These are phyloP conservation scores for Trichosanthes truncata DNA, from an alignment of 306 rosid genomes.

Conservation along the genomic window DNA sequence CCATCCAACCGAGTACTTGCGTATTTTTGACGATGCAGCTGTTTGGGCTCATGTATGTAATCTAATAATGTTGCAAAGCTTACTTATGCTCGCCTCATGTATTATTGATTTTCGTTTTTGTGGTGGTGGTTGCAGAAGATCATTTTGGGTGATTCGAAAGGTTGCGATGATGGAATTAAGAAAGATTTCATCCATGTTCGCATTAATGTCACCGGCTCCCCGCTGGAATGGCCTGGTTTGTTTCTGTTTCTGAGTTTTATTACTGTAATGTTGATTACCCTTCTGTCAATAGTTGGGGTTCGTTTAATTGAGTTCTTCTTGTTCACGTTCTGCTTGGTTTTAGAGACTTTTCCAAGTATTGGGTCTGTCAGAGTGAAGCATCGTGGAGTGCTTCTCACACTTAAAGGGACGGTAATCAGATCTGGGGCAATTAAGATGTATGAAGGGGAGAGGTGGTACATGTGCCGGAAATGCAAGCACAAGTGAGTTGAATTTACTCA, in stretches of 20 bases:
- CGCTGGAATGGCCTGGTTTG: conserved; percentile 70
- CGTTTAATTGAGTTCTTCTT: background rate
- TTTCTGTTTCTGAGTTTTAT: background rate
- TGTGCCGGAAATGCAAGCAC: conserved; percentile 71
- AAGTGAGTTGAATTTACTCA: conserved; percentile 24
- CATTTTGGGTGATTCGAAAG: conserved; percentile 39
- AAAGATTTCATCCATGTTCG: conserved; percentile 71
- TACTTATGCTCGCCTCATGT: background rate
- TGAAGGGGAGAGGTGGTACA: conserved; percentile 91
- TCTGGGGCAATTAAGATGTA: conserved; percentile 85
- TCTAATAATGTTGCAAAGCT: background rate
- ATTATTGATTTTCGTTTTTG: conserved; percentile 13
- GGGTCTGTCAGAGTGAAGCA: conserved; percentile 86
- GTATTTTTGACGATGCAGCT: conserved; percentile 73
- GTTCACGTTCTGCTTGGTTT: background rate
- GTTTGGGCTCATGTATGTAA: conserved; percentile 56
- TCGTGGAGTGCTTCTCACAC: conserved; percentile 75
- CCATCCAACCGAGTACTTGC: conserved; percentile 48
- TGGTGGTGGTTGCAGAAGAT: conserved; percentile 35
- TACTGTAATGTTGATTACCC: background rate
- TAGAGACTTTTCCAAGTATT: conserved; percentile 78
- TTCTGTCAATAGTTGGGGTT: background rate
- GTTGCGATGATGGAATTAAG: conserved; percentile 23
- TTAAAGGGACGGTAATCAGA: conserved; percentile 86
- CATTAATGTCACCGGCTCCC: conserved; percentile 55